phyloP scores from a whole-genome alignment of 2,329 filamentous ascomycete genomes.

The Fulvia fulva region DNA sequence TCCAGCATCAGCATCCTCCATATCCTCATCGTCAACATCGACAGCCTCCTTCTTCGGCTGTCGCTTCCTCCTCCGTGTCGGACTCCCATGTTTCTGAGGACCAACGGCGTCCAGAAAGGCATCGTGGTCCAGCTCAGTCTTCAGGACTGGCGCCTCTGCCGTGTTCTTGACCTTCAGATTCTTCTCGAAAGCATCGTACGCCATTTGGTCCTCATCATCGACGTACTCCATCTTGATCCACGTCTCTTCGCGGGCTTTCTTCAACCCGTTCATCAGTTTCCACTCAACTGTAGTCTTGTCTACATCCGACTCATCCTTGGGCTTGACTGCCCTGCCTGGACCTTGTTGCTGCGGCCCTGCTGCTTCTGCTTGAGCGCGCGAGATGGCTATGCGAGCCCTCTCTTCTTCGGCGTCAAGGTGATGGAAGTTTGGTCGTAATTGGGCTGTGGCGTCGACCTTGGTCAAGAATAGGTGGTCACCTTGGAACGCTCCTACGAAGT shows the following conservation, averaged over 20 bases:
- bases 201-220: constrained; percentile 71
- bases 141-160: constrained; percentile 45
- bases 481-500: constrained; percentile 90
- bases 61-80: constrained; percentile 38
- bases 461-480: constrained; percentile 83
- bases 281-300: constrained; percentile 65
- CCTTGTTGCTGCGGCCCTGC: constrained; percentile 35
- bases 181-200: constrained; percentile 72
- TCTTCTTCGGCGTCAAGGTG: constrained; percentile 84
- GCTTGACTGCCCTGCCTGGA: constrained; percentile 22
- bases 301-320: constrained; percentile 44
- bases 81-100: constrained; percentile 42
- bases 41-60: constrained; percentile 24
- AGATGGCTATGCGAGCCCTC: constrained; percentile 53
- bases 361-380: constrained; percentile 44
- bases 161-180: constrained; percentile 60
- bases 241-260: constrained; percentile 71
- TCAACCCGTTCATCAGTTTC: constrained; percentile 61
- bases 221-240: constrained; percentile 79
- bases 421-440: constrained; percentile 87
- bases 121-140: constrained; percentile 54
- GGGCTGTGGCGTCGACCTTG: constrained; percentile 74
- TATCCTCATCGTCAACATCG: constrained; percentile 24
- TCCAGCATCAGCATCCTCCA: constrained; percentile 8
- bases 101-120: constrained; percentile 63